Conservation (phyloP, 1,139 yeast genomes). For the Yamadazyma taylorii region DNA sequence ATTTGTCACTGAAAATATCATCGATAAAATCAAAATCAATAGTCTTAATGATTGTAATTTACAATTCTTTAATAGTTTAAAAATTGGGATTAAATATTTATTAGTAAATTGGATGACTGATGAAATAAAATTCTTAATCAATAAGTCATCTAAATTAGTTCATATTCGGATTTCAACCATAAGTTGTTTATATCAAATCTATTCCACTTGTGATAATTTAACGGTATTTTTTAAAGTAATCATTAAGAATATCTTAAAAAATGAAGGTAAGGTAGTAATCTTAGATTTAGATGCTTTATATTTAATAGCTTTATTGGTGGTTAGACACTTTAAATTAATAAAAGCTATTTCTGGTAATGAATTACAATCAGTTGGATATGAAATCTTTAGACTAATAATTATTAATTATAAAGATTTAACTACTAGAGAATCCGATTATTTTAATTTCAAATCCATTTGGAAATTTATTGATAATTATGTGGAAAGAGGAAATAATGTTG, state of each 20-base stretch:
- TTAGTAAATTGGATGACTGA: slow-evolving; percentile 45
- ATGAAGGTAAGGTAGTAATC: slow-evolving; percentile 44
- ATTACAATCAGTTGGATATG: slow-evolving; percentile 32
- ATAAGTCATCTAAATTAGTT: slow-evolving; percentile 35
- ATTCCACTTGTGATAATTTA: slow-evolving; percentile 33
- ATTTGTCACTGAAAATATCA: slow-evolving; percentile 23
- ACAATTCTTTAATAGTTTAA: slow-evolving; percentile 16
- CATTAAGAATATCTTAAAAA: slow-evolving; percentile 36
- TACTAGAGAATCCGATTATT: slow-evolving; percentile 33
- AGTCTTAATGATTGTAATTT: slow-evolving; percentile 12
- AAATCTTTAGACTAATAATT: slow-evolving; percentile 35
- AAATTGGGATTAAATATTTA: slow-evolving; percentile 44
- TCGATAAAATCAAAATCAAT: slow-evolving; percentile 23
- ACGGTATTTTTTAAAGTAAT: slow-evolving; percentile 44
- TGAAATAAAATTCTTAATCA: slow-evolving; percentile 33
- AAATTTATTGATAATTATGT: slow-evolving; percentile 33
- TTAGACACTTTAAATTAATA: slow-evolving; percentile 39
- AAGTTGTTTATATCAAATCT: slow-evolving; percentile 33
- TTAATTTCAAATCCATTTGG: slow-evolving; percentile 38
- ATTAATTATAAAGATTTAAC: slow-evolving; percentile 36
- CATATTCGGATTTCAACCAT: slow-evolving; percentile 38
- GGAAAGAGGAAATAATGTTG: slow-evolving; percentile 18
- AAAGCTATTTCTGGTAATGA: slow-evolving; percentile 35
- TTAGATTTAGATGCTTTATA: slow-evolving; percentile 43
- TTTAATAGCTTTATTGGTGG: slow-evolving; percentile 32